Conservation (phyloP, 257 asterid genomes). For the Solanum corneliomulleri region DNA sequence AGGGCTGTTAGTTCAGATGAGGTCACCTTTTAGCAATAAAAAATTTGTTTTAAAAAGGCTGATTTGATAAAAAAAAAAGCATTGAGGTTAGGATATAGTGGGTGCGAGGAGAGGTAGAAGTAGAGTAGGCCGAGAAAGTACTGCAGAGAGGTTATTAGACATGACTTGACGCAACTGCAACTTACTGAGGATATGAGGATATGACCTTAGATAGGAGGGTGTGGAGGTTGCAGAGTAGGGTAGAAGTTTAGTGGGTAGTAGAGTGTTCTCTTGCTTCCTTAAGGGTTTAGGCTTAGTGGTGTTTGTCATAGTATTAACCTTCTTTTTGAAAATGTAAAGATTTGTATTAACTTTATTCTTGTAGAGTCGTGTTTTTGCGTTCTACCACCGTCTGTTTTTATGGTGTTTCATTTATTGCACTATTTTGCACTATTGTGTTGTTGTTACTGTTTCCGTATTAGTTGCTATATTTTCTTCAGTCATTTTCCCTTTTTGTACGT, state of each 20-base stretch:
- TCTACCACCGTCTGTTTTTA: neutral
- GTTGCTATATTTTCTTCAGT: neutral
- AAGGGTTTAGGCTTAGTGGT: neutral
- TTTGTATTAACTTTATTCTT: neutral
- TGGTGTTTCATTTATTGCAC: neutral
- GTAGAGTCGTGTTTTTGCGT: neutral
- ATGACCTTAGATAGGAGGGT: neutral
- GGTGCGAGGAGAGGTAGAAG: neutral
- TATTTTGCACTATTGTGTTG: neutral
- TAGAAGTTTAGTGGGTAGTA: neutral
- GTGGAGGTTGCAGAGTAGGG: neutral
- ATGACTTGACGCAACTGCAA: neutral
- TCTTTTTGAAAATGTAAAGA: neutral
- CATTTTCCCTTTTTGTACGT: neutral
- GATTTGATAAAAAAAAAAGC: neutral
- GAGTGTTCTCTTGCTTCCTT: neutral
- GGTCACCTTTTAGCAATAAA: neutral
- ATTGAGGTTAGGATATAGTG: neutral
- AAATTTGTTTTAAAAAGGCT: neutral
- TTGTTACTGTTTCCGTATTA: neutral
- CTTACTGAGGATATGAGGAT: neutral
- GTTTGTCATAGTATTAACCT: neutral
- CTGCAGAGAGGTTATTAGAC: neutral
- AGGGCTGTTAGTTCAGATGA: neutral
- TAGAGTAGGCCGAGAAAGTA: neutral